Evolutionary conservation across 73 alveolate genomes (phyloP), one percentile per base, ranked within the genome.

Genomic region (Symbiodinium pilosum): DNA sequence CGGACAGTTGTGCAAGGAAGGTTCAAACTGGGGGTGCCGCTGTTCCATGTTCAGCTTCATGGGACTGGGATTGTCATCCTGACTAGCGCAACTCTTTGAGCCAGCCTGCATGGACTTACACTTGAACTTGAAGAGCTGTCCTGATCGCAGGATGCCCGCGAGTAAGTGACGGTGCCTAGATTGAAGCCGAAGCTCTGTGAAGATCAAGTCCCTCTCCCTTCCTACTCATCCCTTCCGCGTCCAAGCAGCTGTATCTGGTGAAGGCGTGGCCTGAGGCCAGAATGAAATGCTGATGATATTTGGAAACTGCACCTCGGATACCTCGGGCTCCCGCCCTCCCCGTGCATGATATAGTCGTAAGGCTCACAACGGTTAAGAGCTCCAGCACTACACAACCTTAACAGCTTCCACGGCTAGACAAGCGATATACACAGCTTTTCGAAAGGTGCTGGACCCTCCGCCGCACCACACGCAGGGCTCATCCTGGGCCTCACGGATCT

Each of bases 401-500:
- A 20, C 59, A 47, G 59, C 59, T 47, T n/a, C n/a, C n/a, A n/a
- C n/a, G n/a, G n/a, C 59, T 47, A 47, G 14, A 47, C 59, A 6
- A 47, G 6, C 59, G 14, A 47, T 14, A 9, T 6, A 9, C 59
- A 14, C 14, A 14, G 59, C 21, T 47, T 47, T 47, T 14, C 59
- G 59, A 9, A 14, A 47, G 59, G 59, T 14, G 38, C 36, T 16
- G 41, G 77, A 54, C 97, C 77, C 97, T 28, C 97, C 97, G 26
- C 97, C 97, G 54, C 97, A 91, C 97, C 97, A 91, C 41, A 91
- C 97, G 32, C 97, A 91, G 3, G 97, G 97, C 88, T 69, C 88
- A 28, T 88, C 97, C 32, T 91, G 77, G 28, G 77, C 97, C 97
- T 91, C 52, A 6, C 51, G 42, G 20, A 4, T 54, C 18, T 0